These are phyloP conservation scores for Epichloe glyceriae DNA, from an alignment of 2,329 filamentous ascomycete species.

Conservation along the genomic window DNA sequence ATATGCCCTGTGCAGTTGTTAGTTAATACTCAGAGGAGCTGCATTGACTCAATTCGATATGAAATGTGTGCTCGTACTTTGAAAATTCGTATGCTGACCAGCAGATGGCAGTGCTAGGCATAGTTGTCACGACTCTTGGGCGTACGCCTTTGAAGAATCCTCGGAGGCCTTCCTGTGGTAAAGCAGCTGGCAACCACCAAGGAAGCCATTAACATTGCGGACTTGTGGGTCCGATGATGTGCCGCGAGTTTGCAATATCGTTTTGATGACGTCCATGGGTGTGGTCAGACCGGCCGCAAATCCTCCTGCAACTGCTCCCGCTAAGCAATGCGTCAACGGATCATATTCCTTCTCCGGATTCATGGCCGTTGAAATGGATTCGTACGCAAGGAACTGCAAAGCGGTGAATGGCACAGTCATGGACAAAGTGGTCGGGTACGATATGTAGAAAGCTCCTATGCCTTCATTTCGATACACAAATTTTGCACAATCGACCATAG, in stretches of 20 bases:
- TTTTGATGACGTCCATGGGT: conserved; percentile 97
- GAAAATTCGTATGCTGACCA: conserved; percentile 70
- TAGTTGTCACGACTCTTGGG: conserved; percentile 85
- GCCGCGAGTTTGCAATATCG: conserved; percentile 85
- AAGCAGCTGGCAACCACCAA: conserved; percentile 67
- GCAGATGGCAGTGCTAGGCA: conserved; percentile 99
- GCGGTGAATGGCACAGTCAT: conserved; percentile 99
- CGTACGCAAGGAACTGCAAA: conserved; percentile 93
- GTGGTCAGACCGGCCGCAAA: conserved; percentile 90
- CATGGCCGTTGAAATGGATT: conserved; percentile 87
- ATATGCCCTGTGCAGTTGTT: conserved; percentile 34
- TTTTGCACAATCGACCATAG: conserved; percentile 73
- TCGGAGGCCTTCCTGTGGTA: conserved; percentile 69
- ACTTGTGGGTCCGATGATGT: conserved; percentile 70
- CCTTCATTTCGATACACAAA: conserved; percentile 83
- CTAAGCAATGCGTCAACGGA: conserved; percentile 83
- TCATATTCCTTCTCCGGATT: conserved; percentile 81
- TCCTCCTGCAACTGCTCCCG: conserved; percentile 83
- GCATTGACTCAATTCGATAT: conserved; percentile 51
- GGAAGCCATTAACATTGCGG: conserved; percentile 69
- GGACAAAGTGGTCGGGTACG: conserved; percentile 91
- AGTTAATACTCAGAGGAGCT: conserved; percentile 30
- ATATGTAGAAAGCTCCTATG: conserved; percentile 88
- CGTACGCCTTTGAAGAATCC: conserved; percentile 92
- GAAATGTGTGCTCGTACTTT: conserved; percentile 60